Evolutionary conservation across 2,329 filamentous ascomycete species (phyloP).

Genomic region (Ophiocordyceps camponoti-saundersi): DNA sequence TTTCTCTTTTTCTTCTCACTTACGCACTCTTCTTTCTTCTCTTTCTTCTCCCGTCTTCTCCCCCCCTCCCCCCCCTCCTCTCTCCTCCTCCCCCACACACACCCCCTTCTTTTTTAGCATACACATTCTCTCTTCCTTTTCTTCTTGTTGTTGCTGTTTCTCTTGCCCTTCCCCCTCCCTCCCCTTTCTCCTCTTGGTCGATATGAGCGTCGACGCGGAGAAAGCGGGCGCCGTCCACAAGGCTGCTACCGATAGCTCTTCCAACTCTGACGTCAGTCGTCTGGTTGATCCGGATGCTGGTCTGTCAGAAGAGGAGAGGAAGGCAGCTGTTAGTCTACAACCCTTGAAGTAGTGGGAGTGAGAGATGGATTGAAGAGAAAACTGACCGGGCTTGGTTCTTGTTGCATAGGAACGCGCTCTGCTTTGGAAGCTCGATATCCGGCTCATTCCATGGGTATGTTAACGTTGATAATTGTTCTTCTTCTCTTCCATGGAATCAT

Average conservation of each 20-base stretch:
- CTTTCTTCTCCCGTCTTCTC: too few species aligned
- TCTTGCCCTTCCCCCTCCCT: background rate
- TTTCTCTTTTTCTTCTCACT: too few species aligned
- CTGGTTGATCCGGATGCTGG: conserved; percentile 36
- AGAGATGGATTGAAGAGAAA: background rate
- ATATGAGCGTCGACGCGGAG: conserved; percentile 10
- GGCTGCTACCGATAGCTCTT: conserved; percentile 10
- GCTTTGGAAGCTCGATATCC: conserved; percentile 42
- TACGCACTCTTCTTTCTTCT: too few species aligned
- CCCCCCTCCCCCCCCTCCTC: too few species aligned
- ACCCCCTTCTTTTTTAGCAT: too few species aligned
- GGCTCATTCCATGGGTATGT: conserved; percentile 41
- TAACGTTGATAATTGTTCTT: background rate
- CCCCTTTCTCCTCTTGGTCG: background rate
- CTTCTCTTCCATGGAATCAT: background rate
- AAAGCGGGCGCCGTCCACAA: conserved; percentile 6
- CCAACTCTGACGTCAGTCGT: conserved; percentile 11
- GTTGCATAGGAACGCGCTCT: conserved; percentile 38
- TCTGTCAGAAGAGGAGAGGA: conserved; percentile 44
- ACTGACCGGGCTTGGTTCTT: background rate
- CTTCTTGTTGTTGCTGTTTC: background rate
- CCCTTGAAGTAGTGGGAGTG: conserved; percentile 8
- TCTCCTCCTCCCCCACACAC: too few species aligned
- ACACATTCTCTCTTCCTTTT: background rate
- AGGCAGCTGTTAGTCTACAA: conserved; percentile 31